Evolutionary conservation across 2,329 filamentous ascomycete genomes (phyloP), one percentile per base, ranked within the genome.

Genomic region (Fusarium aywerte): DNA sequence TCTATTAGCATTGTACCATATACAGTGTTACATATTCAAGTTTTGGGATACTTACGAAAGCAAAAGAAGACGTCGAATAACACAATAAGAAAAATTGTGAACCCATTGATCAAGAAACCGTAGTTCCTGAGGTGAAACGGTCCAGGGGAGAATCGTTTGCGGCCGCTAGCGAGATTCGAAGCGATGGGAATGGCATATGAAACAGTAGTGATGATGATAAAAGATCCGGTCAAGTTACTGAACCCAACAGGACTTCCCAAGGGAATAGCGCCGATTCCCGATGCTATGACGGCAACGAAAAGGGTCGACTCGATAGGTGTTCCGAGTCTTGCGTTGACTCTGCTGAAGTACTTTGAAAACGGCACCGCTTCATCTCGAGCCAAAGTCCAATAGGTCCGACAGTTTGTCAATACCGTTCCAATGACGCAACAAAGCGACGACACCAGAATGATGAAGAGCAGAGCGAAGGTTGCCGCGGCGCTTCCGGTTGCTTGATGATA

Each of bases 51-150:
- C 71, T 65, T 27, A 74, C 71, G 71, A 3, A 73, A 73, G 23
- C 71, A 73, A 16, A 73, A 73, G 48, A 73, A 74, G 0, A 74
- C 21, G 7, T 72, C 70, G n/a, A 73, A 73, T 0, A 74, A 10
- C 0, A 55, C 7, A 3, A 74, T 74, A 1, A 74, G 43, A 1
- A 67, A 16, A 2, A 74, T 31, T 0, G 70, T 62, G 4, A 74
- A 40, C 2, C 58, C 58, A 3, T 73, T 73, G 7, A 74, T 38
- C 4, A 47, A 7, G 21, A 38, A 51, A 0, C 71, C 71, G 6
- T 48, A 10, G 2, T 32, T 52, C 3, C 45, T 58, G 1, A 73
- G 29, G 5, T 71, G 36, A 12, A 73, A 73, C 1, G 68, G 66
- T 0, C 71, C 71, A 0, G 55, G 58, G 0, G 47, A 25, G 9